These are phyloP conservation scores for Aspergillus sp. DNA, from an alignment of 2,329 filamentous ascomycete species.

Conservation along the genomic window DNA sequence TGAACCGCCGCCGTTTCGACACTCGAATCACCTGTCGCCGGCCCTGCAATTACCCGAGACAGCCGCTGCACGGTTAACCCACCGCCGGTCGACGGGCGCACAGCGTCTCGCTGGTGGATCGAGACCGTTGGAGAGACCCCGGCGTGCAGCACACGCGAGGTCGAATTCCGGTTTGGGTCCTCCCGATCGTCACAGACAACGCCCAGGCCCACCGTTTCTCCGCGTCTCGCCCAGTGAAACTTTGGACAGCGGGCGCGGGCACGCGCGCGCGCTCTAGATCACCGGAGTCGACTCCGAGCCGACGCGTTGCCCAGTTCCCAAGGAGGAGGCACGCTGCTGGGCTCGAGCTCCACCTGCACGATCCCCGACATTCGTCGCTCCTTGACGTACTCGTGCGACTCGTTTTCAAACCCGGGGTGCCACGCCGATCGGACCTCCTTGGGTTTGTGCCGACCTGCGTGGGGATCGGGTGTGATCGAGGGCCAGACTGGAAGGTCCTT, in stretches of 20 bases:
- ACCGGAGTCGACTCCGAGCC: slow-evolving; percentile 1
- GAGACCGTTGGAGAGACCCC: neutral
- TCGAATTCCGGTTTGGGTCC: neutral
- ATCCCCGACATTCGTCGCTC: neutral
- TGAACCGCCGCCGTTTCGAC: neutral
- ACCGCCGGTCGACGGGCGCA: slow-evolving; percentile 1
- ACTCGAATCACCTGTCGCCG: slow-evolving; percentile 4
- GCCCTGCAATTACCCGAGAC: slow-evolving; percentile 13
- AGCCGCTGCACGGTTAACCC: slow-evolving; percentile 2
- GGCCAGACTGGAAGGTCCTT: neutral
- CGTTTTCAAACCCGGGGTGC: neutral
- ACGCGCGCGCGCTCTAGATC: neutral
- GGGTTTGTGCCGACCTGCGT: neutral
- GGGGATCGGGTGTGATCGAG: neutral
- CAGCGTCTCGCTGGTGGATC: neutral
- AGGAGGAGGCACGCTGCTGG: neutral
- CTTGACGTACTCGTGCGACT: neutral
- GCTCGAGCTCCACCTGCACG: neutral
- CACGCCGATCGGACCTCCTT: neutral
- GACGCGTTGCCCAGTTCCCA: neutral
- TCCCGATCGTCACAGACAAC: neutral
- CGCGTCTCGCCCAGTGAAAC: neutral
- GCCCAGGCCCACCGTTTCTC: neutral
- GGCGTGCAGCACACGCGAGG: neutral
- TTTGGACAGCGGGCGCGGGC: neutral